Evolutionary conservation across 305 asterid species (phyloP), one percentile per base, ranked within the genome.

Genomic region (Fraxinus floribunda): DNA sequence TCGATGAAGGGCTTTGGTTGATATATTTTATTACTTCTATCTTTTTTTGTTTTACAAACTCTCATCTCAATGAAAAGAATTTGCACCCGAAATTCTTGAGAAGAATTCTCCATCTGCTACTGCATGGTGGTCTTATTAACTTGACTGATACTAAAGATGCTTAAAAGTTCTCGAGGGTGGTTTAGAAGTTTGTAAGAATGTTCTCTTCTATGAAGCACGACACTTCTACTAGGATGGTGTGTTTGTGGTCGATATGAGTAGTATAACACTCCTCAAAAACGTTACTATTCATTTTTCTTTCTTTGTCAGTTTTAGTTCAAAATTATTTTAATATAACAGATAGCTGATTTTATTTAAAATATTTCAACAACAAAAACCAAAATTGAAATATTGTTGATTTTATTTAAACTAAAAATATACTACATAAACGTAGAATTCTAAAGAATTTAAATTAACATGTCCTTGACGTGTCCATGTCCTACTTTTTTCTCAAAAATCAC

Each of bases 281-380:
- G 9, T 18, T 57, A 18, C 66, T 57, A 57, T 57, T 57, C 66
- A 55, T 55, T 55, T 55, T 55, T 6, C 66, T n/a, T 57, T 57
- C 26, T 57, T 57, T 57, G 26, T 46, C 26, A 83, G 80, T 89
- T 57, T 52, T 57, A 57, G 8, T 18, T 52, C 62, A 52, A 52
- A 16, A 16, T 52, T 52, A 52, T 52, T 57, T 57, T 57, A 57
- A 18, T 57, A 57, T 57, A 6, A 57, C 66, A 57, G 24, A 18
- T 57, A 18, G 66, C 66, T 57, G 9, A 57, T n/a, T 20, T 57
- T 57, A 57, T 57, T 18, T 57, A 18, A 57, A 57, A 57, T 26
- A 57, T 57, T 57, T 57, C 66, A 57, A 57, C 66, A 57, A 57
- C 66, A 18, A 57, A 57, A n/a, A n/a, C 8, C 66, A 5, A 55